Evolutionary conservation across 345 rosid species (phyloP).

Genomic region (Syzygium aromaticum): DNA sequence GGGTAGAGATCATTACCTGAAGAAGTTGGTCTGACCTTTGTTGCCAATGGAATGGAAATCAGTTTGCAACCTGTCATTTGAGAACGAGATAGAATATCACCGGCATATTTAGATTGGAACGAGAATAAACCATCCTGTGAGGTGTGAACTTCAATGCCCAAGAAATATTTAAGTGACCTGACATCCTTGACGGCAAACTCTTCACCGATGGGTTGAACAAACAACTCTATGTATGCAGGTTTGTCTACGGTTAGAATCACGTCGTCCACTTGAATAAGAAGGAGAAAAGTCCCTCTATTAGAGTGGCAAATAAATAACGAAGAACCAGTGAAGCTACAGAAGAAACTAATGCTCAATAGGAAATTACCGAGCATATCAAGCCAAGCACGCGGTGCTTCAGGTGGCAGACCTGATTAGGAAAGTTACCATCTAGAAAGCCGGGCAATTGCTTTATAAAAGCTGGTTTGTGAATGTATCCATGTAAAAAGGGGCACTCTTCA

Average conservation of each 20-base stretch:
- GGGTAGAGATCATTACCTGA: neutral
- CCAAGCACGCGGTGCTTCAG: neutral
- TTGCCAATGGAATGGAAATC: neutral
- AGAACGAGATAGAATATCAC: neutral
- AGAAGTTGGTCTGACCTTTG: neutral
- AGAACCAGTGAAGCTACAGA: neutral
- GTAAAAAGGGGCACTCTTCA: neutral
- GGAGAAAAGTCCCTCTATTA: neutral
- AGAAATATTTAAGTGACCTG: neutral
- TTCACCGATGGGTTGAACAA: neutral
- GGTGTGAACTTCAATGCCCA: neutral
- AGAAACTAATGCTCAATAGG: neutral
- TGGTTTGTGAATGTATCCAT: neutral
- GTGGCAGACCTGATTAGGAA: neutral
- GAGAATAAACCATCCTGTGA: neutral
- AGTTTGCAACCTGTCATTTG: neutral
- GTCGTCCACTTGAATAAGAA: neutral
- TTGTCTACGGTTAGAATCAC: neutral
- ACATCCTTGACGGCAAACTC: neutral
- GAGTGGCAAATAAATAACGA: neutral
- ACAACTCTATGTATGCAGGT: neutral
- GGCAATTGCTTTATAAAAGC: neutral
- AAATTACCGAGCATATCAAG: neutral
- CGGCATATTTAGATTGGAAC: neutral
- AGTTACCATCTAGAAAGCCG: neutral